Conservation (phyloP, 1,284 basidiomycete species). For the Ustilago loliicola region DNA sequence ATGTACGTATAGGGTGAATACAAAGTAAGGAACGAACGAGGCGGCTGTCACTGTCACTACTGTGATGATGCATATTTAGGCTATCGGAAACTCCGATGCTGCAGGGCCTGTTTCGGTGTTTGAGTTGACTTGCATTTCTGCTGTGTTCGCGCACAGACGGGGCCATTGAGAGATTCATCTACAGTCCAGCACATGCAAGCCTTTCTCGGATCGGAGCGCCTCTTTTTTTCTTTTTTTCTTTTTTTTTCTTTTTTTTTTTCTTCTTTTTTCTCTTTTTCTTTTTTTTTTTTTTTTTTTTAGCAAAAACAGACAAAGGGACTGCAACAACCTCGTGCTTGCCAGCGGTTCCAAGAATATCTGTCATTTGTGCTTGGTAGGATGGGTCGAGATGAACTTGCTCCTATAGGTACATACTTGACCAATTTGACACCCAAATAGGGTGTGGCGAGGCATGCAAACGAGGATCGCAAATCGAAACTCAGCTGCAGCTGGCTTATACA, state of each 20-base stretch:
- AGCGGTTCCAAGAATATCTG: too few species aligned
- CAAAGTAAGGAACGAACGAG: neutral
- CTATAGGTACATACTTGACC: neutral
- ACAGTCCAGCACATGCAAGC: neutral
- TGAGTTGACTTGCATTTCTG: neutral
- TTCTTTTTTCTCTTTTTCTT: too few species aligned
- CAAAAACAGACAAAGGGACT: too few species aligned
- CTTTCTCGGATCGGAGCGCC: neutral
- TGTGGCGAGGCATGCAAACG: neutral
- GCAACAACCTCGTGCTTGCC: too few species aligned
- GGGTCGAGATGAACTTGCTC: too few species aligned
- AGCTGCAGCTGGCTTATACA: neutral
- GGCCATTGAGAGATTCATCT: neutral
- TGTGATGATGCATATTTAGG: neutral
- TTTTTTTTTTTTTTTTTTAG: too few species aligned
- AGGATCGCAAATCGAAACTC: neutral
- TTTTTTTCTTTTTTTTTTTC: too few species aligned
- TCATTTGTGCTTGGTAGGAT: too few species aligned
- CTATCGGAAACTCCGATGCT: neutral
- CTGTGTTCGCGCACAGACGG: neutral
- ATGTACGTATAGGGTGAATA: neutral
- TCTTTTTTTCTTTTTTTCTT: too few species aligned
- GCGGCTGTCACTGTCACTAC: neutral
- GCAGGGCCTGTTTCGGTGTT: constrained; percentile 2
- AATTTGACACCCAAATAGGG: neutral